A percentile compares a stretch with the other conserved stretches of the same genome.
Conservation (phyloP, 2,329 filamentous ascomycete species). For the Mycosphaerelloides madeirae region DNA sequence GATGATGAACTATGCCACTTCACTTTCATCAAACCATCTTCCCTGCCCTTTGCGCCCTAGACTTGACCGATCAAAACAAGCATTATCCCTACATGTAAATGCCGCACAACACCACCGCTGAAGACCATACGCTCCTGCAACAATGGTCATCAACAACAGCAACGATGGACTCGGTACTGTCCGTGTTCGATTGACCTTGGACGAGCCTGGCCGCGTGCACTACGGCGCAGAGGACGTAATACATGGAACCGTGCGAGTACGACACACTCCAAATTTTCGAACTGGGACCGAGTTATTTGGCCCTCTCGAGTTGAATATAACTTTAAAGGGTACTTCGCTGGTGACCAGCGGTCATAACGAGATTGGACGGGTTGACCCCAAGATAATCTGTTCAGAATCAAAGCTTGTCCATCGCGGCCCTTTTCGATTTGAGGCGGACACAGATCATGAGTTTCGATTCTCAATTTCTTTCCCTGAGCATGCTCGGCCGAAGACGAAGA, state of each 20-base stretch:
- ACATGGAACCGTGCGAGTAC: constrained; percentile 8
- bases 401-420: constrained; percentile 9
- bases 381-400: constrained; percentile 2
- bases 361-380: not conserved
- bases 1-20: too few relatives aligned
- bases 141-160: too few relatives aligned
- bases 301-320: constrained; percentile 8
- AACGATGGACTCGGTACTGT: constrained; percentile 4
- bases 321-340: constrained; percentile 6
- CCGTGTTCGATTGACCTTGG: constrained; percentile 6
- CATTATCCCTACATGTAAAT: too few relatives aligned
- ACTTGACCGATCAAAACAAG: too few relatives aligned
- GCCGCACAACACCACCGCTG: too few relatives aligned
- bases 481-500: constrained; percentile 4
- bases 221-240: constrained; percentile 13
- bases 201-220: constrained; percentile 11
- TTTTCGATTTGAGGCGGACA: constrained; percentile 8
- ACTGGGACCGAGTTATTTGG: constrained; percentile 10
- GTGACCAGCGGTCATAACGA: constrained; percentile 1
- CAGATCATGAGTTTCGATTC: constrained; percentile 11
- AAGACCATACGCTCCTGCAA: too few relatives aligned
- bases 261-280: constrained; percentile 4
- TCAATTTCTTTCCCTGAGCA: constrained; percentile 9
- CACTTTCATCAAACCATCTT: too few relatives aligned
- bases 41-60: too few relatives aligned